Conservation (phyloP, 495 filamentous ascomycete genomes). For the Durotheca rogersii region DNA sequence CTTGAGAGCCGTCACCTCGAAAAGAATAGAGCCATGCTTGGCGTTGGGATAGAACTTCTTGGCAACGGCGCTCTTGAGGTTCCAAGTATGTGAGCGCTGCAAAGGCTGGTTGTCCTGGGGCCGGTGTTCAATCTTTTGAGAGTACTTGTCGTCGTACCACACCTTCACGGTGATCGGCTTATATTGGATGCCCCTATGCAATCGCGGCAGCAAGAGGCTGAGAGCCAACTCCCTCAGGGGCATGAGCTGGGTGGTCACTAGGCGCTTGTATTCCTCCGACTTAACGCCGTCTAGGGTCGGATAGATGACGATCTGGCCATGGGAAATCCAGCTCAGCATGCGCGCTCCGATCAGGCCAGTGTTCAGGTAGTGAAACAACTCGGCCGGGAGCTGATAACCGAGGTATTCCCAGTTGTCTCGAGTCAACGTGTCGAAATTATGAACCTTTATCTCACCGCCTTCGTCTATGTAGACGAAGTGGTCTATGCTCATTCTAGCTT, state of each 20-base stretch:
- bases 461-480: slow-evolving; percentile 80
- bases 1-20: slow-evolving; percentile 59
- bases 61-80: slow-evolving; percentile 58
- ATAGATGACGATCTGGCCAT: slow-evolving; percentile 69
- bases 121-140: slow-evolving; percentile 65
- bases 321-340: slow-evolving; percentile 76
- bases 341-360: slow-evolving; percentile 77
- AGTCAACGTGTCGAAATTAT: slow-evolving; percentile 68
- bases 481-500: slow-evolving; percentile 77
- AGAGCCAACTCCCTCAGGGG: slow-evolving; percentile 73
- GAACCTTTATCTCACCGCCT: slow-evolving; percentile 70
- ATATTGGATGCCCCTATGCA: slow-evolving; percentile 77
- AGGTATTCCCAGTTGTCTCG: slow-evolving; percentile 85
- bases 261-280: slow-evolving; percentile 74
- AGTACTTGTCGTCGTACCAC: slow-evolving; percentile 79
- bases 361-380: slow-evolving; percentile 89
- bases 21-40: slow-evolving; percentile 55
- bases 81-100: slow-evolving; percentile 69
- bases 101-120: slow-evolving; percentile 59
- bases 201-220: slow-evolving; percentile 69
- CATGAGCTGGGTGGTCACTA: slow-evolving; percentile 70
- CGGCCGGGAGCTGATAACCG: slow-evolving; percentile 83
- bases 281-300: slow-evolving; percentile 81
- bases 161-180: slow-evolving; percentile 73
- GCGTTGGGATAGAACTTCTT: slow-evolving; percentile 48